Base-by-base conservation (phyloP, 1,284 basidiomycete species). In the Melampsora abietis-canadensis region DNA sequence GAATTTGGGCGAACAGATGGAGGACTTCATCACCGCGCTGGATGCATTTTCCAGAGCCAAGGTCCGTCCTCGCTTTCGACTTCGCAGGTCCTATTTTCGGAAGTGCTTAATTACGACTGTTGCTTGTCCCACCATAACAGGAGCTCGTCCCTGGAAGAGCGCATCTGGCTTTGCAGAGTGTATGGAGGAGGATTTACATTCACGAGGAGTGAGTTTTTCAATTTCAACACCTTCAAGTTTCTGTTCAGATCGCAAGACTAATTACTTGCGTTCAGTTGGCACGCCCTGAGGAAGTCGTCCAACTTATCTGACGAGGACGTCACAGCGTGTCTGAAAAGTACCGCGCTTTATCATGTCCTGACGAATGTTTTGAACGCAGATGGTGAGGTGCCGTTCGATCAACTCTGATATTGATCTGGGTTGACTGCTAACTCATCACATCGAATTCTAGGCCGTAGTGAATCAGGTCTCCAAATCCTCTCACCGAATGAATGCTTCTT, bases 131-230 rank as follows among this genome's bases (percentile, higher is more conserved):
- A 19, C 24, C 7, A 15, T 54, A 88, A 91, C 76, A 91, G 88
- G 84, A 86, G 75, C 81, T 92, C 2, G 91, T 92, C 0, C 87
- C 88, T 75, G 86, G 86, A 27, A 85, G 94, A 66, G 86, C 86
- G 80, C 80, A 86, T 47, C 87, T 90, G 37, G 88, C 90, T 2
- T 86, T 92, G 79, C 84, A 87, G 57, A 87, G 87, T 40, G 85
- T 92, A 21, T 97, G 94, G 94, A 86, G 93, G 48, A 85, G 94
- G 37, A 87, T 94, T 62, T 94, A 92, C 79, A 85, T 91, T 59
- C 88, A 91, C 69, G 93, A 97, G 81, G 88, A 96, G 92, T 94
- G 80, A 79, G 88, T 84, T 10, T 37, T 44, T 31, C 7, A 10
- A 46, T 37, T 6, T 31, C n/a, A 21, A 19, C 30, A 24, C n/a